These are phyloP conservation scores for Aschersonia sp. DNA, from an alignment of 2,329 filamentous ascomycete genomes.

Conservation along the genomic window DNA sequence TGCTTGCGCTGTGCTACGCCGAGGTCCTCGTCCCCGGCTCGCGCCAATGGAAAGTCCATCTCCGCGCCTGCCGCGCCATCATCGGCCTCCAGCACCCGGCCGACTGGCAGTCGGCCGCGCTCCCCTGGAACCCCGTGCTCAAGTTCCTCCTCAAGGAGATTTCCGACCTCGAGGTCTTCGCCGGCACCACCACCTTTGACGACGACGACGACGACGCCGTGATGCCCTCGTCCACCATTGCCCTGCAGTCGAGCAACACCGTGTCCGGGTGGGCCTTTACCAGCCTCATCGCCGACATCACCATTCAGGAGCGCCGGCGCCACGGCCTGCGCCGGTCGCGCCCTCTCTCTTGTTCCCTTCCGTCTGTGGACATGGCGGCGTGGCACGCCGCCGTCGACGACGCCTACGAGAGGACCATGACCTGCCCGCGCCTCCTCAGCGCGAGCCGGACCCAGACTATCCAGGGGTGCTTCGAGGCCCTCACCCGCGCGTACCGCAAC, in stretches of 20 bases:
- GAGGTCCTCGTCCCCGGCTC: constrained; percentile 5
- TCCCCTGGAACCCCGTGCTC: neutral
- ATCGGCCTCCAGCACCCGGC: constrained; percentile 1
- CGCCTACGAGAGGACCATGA: neutral
- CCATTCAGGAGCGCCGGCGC: constrained; percentile 1
- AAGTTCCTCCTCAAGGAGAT: constrained; percentile 4
- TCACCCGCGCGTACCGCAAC: constrained; percentile 7
- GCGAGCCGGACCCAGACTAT: constrained; percentile 1
- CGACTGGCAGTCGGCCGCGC: neutral
- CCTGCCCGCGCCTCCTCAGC: constrained; percentile 4
- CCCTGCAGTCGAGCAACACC: neutral
- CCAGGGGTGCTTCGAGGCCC: constrained; percentile 5
- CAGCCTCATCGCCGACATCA: constrained; percentile 2
- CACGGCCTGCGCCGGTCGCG: neutral
- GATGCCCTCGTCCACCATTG: neutral
- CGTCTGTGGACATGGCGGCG: constrained; percentile 1
- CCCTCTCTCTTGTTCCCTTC: neutral
- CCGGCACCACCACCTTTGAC: constrained; percentile 2
- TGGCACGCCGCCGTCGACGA: constrained; percentile 1
- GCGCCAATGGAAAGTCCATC: constrained; percentile 3
- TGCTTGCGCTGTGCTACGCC: constrained; percentile 5
- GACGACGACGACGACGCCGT: neutral
- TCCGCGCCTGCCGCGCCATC: constrained; percentile 4
- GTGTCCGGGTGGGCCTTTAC: constrained; percentile 4
- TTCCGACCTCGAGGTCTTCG: constrained; percentile 3